Conservation (phyloP, 177 flowering plant genomes). For the Telopea speciosissima region DNA sequence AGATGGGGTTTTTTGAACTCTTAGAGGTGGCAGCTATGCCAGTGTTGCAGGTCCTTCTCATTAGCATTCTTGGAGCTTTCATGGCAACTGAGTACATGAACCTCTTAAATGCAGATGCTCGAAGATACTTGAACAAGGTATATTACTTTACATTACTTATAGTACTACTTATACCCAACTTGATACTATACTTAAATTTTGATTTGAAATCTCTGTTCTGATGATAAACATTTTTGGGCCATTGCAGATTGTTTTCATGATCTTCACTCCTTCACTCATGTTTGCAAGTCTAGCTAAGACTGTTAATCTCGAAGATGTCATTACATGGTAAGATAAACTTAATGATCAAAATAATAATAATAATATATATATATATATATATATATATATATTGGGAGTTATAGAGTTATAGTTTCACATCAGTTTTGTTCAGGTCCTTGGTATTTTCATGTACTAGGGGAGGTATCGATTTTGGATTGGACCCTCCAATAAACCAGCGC, state of each 20-base stretch:
- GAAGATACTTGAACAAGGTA: slow-evolving; percentile 77
- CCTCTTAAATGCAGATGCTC: slow-evolving; percentile 51
- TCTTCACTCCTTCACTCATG: slow-evolving; percentile 79
- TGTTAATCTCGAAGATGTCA: slow-evolving; percentile 72
- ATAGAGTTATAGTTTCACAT: no score
- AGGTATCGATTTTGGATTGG: no score
- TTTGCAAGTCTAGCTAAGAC: slow-evolving; percentile 73
- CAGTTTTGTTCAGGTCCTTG: no score
- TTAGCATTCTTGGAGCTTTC: slow-evolving; percentile 67
- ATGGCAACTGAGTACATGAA: slow-evolving; percentile 61
- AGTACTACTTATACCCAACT: neutral
- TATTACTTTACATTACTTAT: no score
- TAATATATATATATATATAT: no score
- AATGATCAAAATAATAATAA: no score
- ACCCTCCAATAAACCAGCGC: no score
- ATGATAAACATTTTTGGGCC: neutral
- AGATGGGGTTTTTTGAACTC: slow-evolving; percentile 77
- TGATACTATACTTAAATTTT: neutral
- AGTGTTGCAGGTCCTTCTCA: slow-evolving; percentile 67
- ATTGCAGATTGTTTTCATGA: slow-evolving; percentile 74
- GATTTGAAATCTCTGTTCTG: neutral
- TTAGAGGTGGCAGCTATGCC: slow-evolving; percentile 87
- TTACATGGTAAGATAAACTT: slow-evolving; percentile 57
- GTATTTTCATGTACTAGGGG: no score
- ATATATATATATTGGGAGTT: no score